Evolutionary conservation across 805 yeast species (phyloP), one percentile per base, ranked within the genome.

Genomic region (Diddensiella caesifluorescens): DNA sequence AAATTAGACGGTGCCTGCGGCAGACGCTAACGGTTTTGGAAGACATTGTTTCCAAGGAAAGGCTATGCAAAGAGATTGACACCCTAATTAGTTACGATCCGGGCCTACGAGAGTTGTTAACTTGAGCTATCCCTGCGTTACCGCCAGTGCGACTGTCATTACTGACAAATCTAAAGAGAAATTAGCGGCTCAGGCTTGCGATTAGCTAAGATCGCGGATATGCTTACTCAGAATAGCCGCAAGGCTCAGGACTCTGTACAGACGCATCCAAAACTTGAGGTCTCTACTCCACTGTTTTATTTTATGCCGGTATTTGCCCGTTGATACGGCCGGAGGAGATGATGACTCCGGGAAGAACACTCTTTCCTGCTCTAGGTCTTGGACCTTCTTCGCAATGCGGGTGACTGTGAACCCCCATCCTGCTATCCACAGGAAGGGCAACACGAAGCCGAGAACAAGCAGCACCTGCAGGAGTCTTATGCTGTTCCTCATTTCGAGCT

Each of bases 371-470:
- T 38, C 36, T 2, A 13, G n/a, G 13, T 38, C 42, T 7, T 10
- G 22, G 4, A 38, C 15, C 19, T 28, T 29, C 16, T 33, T 20
- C 7, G 37, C 19, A 10, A 13, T 13, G 19, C 29, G 22, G 18
- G 29, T n/a, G n/a, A 25, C 27, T 7, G 15, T 15, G 2, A 30
- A 20, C 9, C 37, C 45, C n/a, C n/a, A n/a, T 10, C 29, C 30
- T 13, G 23, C 32, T 9, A 42, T 30, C 41, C 41, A 38, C 19
- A 21, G 7, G 16, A 32, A 26, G 21, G 35, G 40, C 19, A 28
- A 4, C 18, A 37, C 5, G 13, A 36, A 15, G 19, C 45, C 45
- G n/a, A 30, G 25, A 15, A 30, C 29, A 6, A 35, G n/a, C 3
- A 10, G 15, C 13, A 32, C 23, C 25, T 21, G 29, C 6, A 38